These are phyloP conservation scores for Fusarium palustre DNA, from an alignment of 2,329 filamentous ascomycete species.

Conservation along the genomic window DNA sequence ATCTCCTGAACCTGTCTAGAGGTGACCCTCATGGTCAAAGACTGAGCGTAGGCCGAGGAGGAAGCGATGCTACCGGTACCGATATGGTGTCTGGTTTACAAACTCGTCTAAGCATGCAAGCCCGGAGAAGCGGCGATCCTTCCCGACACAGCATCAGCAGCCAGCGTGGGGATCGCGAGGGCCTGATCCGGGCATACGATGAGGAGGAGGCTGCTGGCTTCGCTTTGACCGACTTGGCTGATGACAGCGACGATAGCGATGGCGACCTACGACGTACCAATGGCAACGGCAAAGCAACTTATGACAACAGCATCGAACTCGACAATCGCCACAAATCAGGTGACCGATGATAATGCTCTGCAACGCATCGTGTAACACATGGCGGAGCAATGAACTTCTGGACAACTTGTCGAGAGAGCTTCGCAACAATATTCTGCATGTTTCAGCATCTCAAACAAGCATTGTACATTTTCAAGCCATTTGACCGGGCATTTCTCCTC, in stretches of 20 bases:
- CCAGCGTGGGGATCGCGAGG: slow-evolving; percentile 77
- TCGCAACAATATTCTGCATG: slow-evolving; percentile 33
- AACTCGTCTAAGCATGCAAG: slow-evolving; percentile 93
- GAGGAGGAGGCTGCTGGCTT: slow-evolving; percentile 81
- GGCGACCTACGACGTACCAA: slow-evolving; percentile 63
- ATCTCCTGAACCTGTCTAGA: slow-evolving; percentile 94
- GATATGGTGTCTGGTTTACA: slow-evolving; percentile 91
- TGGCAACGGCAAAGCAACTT: slow-evolving; percentile 57
- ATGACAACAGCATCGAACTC: slow-evolving; percentile 61
- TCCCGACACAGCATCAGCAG: slow-evolving; percentile 73
- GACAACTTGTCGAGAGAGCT: slow-evolving; percentile 6
- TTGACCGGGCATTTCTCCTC: slow-evolving; percentile 37
- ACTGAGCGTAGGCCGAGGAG: slow-evolving; percentile 69
- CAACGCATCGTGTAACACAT: slow-evolving; percentile 35
- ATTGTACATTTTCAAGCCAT: slow-evolving; percentile 48
- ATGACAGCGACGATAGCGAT: slow-evolving; percentile 80
- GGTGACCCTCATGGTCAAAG: slow-evolving; percentile 85
- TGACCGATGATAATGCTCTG: slow-evolving; percentile 47
- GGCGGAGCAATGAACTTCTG: slow-evolving; percentile 19
- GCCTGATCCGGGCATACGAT: slow-evolving; percentile 89
- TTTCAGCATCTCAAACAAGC: slow-evolving; percentile 39
- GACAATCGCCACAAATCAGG: slow-evolving; percentile 61
- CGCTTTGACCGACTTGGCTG: slow-evolving; percentile 81
- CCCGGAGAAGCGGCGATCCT: slow-evolving; percentile 78
- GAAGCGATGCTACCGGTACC: slow-evolving; percentile 85